phyloP scores from a whole-genome alignment of 495 filamentous ascomycete species.

The Aspergillus panamensis region DNA sequence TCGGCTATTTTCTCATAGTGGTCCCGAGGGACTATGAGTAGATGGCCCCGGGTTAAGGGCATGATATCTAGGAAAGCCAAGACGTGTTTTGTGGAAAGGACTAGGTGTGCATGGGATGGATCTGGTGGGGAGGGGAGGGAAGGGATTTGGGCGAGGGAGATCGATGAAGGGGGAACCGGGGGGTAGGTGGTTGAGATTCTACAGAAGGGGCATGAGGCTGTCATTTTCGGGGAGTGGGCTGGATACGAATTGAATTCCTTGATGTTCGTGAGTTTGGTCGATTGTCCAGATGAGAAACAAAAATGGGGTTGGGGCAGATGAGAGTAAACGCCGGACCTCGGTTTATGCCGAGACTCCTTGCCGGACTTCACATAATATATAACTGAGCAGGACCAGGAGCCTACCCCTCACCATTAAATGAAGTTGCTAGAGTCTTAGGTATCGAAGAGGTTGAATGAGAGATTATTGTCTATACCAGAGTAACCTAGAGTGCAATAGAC shows the following conservation, averaged over 20 bases:
- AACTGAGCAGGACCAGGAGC: no score
- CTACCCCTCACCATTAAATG: no score
- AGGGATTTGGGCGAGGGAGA: conserved; percentile 14
- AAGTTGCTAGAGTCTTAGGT: no score
- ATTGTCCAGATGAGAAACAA: background rate
- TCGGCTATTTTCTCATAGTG: conserved; percentile 73
- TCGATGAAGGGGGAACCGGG: conserved; percentile 35
- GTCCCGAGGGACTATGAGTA: conserved; percentile 67
- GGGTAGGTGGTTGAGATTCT: conserved; percentile 42
- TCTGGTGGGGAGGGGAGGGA: conserved; percentile 22
- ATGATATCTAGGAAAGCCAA: conserved; percentile 89
- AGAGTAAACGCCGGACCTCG: no score
- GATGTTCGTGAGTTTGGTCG: background rate
- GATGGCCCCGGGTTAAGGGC: conserved; percentile 74
- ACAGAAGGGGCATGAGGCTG: conserved; percentile 38
- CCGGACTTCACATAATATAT: no score
- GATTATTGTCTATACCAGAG: no score
- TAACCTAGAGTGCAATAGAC: no score
- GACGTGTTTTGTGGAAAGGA: conserved; percentile 68
- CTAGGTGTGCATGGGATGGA: conserved; percentile 51
- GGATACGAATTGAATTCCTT: background rate
- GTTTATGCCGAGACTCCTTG: no score
- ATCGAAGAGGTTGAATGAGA: no score
- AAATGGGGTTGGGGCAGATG: no score
- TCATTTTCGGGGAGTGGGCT: background rate